Evolutionary conservation across 257 asterid species (phyloP).

Genomic region (Asclepias syriaca): DNA sequence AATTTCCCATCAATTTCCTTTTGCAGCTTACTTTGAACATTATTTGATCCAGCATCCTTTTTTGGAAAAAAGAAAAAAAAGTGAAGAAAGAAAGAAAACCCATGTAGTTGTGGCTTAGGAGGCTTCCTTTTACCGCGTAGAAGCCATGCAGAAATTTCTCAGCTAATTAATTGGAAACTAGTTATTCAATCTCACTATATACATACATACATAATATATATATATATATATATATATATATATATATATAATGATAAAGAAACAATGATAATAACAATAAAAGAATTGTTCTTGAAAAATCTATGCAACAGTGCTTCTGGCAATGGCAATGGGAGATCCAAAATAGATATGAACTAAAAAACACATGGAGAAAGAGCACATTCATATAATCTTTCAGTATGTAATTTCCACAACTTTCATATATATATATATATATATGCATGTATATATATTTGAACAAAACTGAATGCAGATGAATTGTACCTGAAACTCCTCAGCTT

Average conservation of each 20-base stretch:
- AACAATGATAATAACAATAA: too few relatives aligned
- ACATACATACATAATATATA: too few relatives aligned
- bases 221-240: too few relatives aligned
- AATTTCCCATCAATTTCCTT: background rate
- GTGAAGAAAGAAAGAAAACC: background rate
- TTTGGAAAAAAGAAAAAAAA: background rate
- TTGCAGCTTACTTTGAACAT: background rate
- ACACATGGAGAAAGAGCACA: background rate
- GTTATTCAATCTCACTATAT: too few relatives aligned
- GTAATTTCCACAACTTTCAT: background rate
- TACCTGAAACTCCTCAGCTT: background rate
- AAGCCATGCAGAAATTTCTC: background rate
- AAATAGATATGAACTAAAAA: background rate
- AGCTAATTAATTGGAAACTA: background rate
- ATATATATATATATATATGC: background rate
- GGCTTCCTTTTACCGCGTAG: background rate
- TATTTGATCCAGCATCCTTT: background rate
- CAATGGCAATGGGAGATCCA: background rate
- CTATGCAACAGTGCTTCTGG: background rate
- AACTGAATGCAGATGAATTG: background rate
- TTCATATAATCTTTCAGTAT: background rate
- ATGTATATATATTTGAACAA: background rate
- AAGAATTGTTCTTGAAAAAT: too few relatives aligned
- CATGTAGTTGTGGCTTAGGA: too few relatives aligned
- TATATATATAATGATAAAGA: too few relatives aligned